phyloP scores from a whole-genome alignment of 129 eudicot species.

The Pseudognaphalium luteoalbum region DNA sequence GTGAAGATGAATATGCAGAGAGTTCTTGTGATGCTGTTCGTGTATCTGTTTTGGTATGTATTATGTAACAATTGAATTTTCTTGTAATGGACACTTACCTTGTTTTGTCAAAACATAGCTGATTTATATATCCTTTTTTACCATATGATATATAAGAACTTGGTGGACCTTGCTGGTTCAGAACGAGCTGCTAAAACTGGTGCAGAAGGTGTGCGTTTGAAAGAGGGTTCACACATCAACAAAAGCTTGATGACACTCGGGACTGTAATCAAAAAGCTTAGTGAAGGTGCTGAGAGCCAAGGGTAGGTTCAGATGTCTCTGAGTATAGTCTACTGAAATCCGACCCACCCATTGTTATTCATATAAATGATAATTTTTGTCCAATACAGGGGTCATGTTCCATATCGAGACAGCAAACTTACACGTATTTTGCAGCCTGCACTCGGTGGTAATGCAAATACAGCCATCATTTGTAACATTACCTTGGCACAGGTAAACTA shows the following conservation, averaged over 20 bases:
- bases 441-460: slow-evolving; percentile 97
- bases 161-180: slow-evolving; percentile 98
- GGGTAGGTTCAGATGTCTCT: slow-evolving; percentile 56
- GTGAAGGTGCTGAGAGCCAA: slow-evolving; percentile 99
- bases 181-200: slow-evolving; percentile 99
- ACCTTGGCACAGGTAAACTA: slow-evolving; percentile 92
- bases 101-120: background rate
- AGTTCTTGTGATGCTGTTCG: slow-evolving; percentile 96
- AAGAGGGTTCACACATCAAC: slow-evolving; percentile 99
- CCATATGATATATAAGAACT: slow-evolving; percentile 47
- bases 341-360: slow-evolving; percentile 4
- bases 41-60: slow-evolving; percentile 92
- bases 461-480: slow-evolving; percentile 96
- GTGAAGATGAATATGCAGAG: slow-evolving; percentile 61
- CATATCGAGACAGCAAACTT: slow-evolving; percentile 95
- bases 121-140: slow-evolving; percentile 10
- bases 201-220: slow-evolving; percentile 98
- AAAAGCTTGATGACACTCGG: slow-evolving; percentile 98
- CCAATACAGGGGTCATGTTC: slow-evolving; percentile 86
- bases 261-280: slow-evolving; percentile 90
- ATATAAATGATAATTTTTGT: slow-evolving; percentile 4
- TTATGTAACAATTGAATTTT: background rate
- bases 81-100: background rate
- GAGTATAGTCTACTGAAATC: slow-evolving; percentile 14
- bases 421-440: slow-evolving; percentile 99